Conservation (phyloP, 1,139 yeast species). For the Blastobotrys malaysiensis region DNA sequence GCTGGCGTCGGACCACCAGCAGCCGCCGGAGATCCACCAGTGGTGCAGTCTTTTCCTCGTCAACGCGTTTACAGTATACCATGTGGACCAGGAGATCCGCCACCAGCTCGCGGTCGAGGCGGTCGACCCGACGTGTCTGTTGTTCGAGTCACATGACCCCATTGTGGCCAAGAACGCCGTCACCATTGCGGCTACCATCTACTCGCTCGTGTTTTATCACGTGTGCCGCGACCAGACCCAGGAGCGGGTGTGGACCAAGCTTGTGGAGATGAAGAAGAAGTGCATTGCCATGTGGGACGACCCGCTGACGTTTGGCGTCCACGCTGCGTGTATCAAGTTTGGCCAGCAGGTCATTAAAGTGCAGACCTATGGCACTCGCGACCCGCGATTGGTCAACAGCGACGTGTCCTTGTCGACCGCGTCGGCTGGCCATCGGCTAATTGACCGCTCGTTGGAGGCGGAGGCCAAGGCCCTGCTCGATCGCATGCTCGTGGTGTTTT, state of each 20-base stretch:
- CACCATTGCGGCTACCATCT: slow-evolving; percentile 31
- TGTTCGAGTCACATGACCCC: slow-evolving; percentile 27
- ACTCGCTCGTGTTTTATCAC: slow-evolving; percentile 32
- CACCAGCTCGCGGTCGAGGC: slow-evolving; percentile 30
- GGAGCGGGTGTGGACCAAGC: slow-evolving; percentile 28
- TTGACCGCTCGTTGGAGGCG: slow-evolving; percentile 54
- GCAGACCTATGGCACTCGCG: slow-evolving; percentile 50
- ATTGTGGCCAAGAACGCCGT: slow-evolving; percentile 31
- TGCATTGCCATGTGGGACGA: slow-evolving; percentile 33
- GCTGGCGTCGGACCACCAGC: slow-evolving; percentile 23
- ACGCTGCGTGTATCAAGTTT: slow-evolving; percentile 65
- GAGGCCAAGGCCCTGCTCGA: slow-evolving; percentile 72
- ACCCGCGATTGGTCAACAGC: slow-evolving; percentile 30
- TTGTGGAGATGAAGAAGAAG: slow-evolving; percentile 29
- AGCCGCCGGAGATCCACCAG: slow-evolving; percentile 26
- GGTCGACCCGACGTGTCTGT: slow-evolving; percentile 27
- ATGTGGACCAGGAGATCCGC: slow-evolving; percentile 25
- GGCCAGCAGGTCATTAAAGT: slow-evolving; percentile 64
- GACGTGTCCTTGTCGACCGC: slow-evolving; percentile 54
- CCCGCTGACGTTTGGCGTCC: slow-evolving; percentile 36
- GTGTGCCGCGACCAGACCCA: slow-evolving; percentile 27
- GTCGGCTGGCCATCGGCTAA: slow-evolving; percentile 55
- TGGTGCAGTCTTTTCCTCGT: slow-evolving; percentile 39
- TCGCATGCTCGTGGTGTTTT: slow-evolving; percentile 50
- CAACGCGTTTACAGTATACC: slow-evolving; percentile 34